A percentile compares a stretch with the other conserved stretches of the same genome.
Conservation (phyloP, 73 alveolate genomes). For the Blepharisma stoltei region DNA sequence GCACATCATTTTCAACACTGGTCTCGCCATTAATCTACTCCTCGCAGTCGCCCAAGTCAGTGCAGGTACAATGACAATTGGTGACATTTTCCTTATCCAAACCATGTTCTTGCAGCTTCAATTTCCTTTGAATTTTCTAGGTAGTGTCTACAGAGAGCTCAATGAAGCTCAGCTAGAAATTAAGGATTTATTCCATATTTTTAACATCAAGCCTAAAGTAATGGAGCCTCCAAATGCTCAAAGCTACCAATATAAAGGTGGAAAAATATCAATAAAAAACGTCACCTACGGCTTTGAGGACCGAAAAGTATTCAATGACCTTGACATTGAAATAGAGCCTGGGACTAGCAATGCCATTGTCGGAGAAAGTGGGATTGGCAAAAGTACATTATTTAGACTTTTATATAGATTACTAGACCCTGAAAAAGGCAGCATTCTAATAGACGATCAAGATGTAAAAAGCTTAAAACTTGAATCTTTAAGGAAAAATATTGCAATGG, state of each 20-base stretch:
- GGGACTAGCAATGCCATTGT: conserved; percentile 78
- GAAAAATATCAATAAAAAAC: conserved; percentile 62
- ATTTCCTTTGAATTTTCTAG: conserved; percentile 68
- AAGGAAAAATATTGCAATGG: conserved; percentile 58
- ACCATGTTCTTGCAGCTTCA: conserved; percentile 66
- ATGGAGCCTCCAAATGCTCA: conserved; percentile 67
- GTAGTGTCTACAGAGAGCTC: conserved; percentile 74
- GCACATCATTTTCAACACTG: conserved; percentile 52
- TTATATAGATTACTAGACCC: conserved; percentile 62
- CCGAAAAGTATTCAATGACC: conserved; percentile 42
- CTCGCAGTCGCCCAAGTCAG: conserved; percentile 67
- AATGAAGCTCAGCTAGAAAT: conserved; percentile 75
- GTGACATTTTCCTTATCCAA: conserved; percentile 80
- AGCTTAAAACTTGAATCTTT: conserved; percentile 65
- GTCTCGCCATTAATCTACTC: conserved; percentile 69
- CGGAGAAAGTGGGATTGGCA: conserved; percentile 85
- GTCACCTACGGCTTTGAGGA: conserved; percentile 47
- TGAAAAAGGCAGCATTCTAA: conserved; percentile 52
- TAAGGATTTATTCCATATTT: conserved; percentile 61
- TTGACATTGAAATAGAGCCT: conserved; percentile 51
- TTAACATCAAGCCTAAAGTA: conserved; percentile 55
- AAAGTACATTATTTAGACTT: conserved; percentile 72
- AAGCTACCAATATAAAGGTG: conserved; percentile 56
- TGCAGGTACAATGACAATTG: conserved; percentile 74
- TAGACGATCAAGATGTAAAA: conserved; percentile 73